phyloP scores from a whole-genome alignment of 106 monocot species.

The Dendrobium catenatum region DNA sequence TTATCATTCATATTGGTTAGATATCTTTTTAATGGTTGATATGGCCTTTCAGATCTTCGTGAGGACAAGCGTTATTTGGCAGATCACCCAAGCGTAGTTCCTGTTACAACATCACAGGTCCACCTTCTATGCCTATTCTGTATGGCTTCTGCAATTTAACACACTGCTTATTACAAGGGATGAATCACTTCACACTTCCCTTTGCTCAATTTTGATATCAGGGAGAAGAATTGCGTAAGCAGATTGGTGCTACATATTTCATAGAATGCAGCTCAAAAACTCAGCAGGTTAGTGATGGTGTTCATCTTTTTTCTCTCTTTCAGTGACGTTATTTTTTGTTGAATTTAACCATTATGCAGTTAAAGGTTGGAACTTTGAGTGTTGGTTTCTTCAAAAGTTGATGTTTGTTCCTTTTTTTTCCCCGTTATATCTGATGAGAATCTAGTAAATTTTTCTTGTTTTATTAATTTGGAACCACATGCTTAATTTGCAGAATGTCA shows the following conservation, averaged over 20 bases:
- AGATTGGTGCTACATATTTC: slow-evolving; percentile 78
- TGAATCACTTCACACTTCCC: neutral
- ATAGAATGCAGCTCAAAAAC: slow-evolving; percentile 95
- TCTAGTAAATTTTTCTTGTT: neutral
- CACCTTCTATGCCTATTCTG: neutral
- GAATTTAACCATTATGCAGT: neutral
- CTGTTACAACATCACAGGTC: slow-evolving; percentile 70
- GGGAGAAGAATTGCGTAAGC: slow-evolving; percentile 79
- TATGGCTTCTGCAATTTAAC: neutral
- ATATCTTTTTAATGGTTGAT: neutral
- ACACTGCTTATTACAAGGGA: neutral
- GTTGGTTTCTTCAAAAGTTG: neutral
- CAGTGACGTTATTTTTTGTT: neutral
- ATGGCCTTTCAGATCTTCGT: slow-evolving; percentile 59
- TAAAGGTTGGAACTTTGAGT: neutral
- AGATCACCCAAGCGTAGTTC: slow-evolving; percentile 59
- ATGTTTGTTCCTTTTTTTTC: neutral
- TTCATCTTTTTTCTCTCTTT: neutral
- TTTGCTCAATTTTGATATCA: slow-evolving; percentile 14
- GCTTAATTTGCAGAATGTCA: slow-evolving; percentile 47
- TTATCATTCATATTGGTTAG: neutral
- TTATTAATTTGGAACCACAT: slow-evolving; percentile 1
- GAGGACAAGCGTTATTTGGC: slow-evolving; percentile 77
- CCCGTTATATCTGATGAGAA: neutral
- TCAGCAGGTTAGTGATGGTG: slow-evolving; percentile 39